Evolutionary conservation across 2,329 filamentous ascomycete species (phyloP).

Genomic region (Colletotrichum cereale): DNA sequence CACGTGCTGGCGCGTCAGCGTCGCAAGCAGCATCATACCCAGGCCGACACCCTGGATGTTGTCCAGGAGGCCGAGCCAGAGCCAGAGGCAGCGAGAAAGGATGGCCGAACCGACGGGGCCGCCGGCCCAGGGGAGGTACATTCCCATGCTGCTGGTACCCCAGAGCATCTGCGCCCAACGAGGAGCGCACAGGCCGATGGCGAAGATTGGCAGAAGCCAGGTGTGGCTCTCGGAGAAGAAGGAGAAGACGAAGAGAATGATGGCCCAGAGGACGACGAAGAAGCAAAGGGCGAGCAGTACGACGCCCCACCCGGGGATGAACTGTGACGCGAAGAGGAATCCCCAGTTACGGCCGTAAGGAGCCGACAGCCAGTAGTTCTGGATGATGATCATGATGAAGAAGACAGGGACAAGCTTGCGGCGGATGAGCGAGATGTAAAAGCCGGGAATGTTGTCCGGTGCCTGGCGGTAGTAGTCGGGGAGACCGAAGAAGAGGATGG

Average conservation of each 20-base stretch:
- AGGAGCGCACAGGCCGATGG: conserved; percentile 74
- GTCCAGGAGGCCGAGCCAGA: conserved; percentile 75
- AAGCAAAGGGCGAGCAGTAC: conserved; percentile 67
- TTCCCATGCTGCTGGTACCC: conserved; percentile 70
- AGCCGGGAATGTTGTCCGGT: conserved; percentile 73
- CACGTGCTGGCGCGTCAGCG: conserved; percentile 74
- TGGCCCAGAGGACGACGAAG: conserved; percentile 68
- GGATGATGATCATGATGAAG: conserved; percentile 71
- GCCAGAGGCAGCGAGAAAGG: conserved; percentile 69
- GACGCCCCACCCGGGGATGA: conserved; percentile 68
- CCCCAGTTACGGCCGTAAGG: conserved; percentile 77
- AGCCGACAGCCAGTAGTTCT: conserved; percentile 76
- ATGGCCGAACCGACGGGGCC: conserved; percentile 63
- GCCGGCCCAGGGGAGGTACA: conserved; percentile 73
- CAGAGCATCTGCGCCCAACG: conserved; percentile 78
- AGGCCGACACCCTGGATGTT: conserved; percentile 75
- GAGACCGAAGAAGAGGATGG: conserved; percentile 70
- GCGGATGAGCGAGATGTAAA: conserved; percentile 71
- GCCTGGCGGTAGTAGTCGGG: conserved; percentile 75
- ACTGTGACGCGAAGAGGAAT: conserved; percentile 70
- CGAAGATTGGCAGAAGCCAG: conserved; percentile 77
- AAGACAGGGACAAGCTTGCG: conserved; percentile 78
- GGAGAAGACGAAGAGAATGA: conserved; percentile 63
- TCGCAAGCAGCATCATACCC: conserved; percentile 76
- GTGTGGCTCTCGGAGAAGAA: conserved; percentile 70